phyloP scores from a whole-genome alignment of 1,284 basidiomycete species.

The Chalciporus sp. region DNA sequence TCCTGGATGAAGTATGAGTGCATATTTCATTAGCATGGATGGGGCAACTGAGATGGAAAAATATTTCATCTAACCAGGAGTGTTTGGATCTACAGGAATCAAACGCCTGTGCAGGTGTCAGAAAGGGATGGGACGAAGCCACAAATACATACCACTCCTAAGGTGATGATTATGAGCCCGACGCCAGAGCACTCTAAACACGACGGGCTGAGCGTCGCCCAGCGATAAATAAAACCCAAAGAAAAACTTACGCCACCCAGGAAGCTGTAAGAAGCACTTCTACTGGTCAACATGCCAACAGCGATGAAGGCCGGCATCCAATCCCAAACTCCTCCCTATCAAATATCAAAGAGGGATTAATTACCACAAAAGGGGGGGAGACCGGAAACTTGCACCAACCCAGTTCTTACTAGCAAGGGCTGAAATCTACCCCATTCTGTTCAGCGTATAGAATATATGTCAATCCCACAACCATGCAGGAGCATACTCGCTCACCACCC shows the following conservation, averaged over 20 bases:
- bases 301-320: constrained; percentile 65
- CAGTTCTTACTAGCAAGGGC: constrained; percentile 58
- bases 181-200: constrained; percentile 61
- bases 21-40: neutral
- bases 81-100: constrained; percentile 24
- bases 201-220: neutral
- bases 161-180: constrained; percentile 56
- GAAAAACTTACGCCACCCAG: constrained; percentile 38
- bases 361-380: neutral
- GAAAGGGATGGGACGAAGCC: neutral
- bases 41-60: constrained; percentile 2
- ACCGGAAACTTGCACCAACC: constrained; percentile 5
- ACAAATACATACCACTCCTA: constrained; percentile 36
- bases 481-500: constrained; percentile 61
- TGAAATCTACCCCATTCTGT: constrained; percentile 59
- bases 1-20: constrained; percentile 32
- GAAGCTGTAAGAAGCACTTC: constrained; percentile 70
- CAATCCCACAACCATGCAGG: constrained; percentile 66
- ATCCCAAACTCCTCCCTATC: constrained; percentile 41
- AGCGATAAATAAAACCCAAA: neutral
- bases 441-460: constrained; percentile 70
- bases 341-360: constrained; percentile 38
- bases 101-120: constrained; percentile 38
- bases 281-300: constrained; percentile 65
- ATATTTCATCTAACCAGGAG: constrained; percentile 16